phyloP scores from a whole-genome alignment of 2,329 filamentous ascomycete genomes.

The Teratosphaeria destructans region DNA sequence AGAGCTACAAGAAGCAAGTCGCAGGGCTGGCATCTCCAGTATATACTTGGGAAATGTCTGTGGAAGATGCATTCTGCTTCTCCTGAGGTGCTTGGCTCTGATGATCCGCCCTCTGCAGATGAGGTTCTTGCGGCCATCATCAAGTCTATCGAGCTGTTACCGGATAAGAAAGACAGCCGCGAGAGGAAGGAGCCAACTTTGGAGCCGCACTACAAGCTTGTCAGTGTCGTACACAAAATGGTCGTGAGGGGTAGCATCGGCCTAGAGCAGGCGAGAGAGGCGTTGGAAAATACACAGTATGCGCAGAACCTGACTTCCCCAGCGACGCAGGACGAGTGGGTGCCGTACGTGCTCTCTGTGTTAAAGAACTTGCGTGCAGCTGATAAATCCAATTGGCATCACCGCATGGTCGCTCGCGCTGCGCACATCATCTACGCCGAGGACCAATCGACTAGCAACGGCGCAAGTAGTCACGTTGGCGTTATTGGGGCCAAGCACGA shows the following conservation, averaged over 20 bases:
- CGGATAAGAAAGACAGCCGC: slow-evolving; percentile 40
- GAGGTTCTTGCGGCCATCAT: slow-evolving; percentile 48
- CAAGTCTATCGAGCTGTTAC: slow-evolving; percentile 51
- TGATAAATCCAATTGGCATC: slow-evolving; percentile 92
- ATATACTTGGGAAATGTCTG: slow-evolving; percentile 59
- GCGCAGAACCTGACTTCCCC: slow-evolving; percentile 39
- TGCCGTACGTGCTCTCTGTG: slow-evolving; percentile 53
- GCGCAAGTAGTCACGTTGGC: slow-evolving; percentile 24
- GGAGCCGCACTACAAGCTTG: slow-evolving; percentile 86
- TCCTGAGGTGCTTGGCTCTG: slow-evolving; percentile 8
- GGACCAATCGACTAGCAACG: not conserved
- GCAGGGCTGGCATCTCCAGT: slow-evolving; percentile 56
- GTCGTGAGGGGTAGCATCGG: slow-evolving; percentile 41
- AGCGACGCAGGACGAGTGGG: slow-evolving; percentile 44
- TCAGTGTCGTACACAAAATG: slow-evolving; percentile 72
- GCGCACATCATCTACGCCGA: slow-evolving; percentile 54
- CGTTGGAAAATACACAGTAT: slow-evolving; percentile 45
- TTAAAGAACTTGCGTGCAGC: slow-evolving; percentile 52
- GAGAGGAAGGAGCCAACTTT: slow-evolving; percentile 67
- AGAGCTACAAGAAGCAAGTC: slow-evolving; percentile 49
- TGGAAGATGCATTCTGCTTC: slow-evolving; percentile 56
- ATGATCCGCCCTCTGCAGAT: slow-evolving; percentile 23
- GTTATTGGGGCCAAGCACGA: slow-evolving; percentile 61
- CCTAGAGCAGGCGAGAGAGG: slow-evolving; percentile 38
- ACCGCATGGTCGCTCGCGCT: slow-evolving; percentile 73